Conservation (phyloP, 768 basidiomycete species). For the Nidularia pulvinata region DNA sequence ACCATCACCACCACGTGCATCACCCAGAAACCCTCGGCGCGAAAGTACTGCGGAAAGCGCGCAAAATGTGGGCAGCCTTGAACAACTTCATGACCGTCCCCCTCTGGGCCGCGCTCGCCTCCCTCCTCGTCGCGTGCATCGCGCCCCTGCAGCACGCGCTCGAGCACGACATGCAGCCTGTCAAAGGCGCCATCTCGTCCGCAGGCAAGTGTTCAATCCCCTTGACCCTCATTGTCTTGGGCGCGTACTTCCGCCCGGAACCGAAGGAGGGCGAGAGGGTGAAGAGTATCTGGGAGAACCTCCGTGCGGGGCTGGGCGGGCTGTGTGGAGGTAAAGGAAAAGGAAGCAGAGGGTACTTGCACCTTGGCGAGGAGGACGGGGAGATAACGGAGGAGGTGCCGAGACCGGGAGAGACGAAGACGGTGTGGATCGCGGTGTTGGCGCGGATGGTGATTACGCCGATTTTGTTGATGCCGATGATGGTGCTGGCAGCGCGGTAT, state of each 20-base stretch:
- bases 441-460: slow-evolving; percentile 90
- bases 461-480: slow-evolving; percentile 71
- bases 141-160: slow-evolving; percentile 75
- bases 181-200: slow-evolving; percentile 65
- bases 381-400: slow-evolving; percentile 5
- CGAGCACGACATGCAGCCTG: slow-evolving; percentile 57
- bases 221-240: slow-evolving; percentile 87
- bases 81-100: slow-evolving; percentile 89
- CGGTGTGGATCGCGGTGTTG: slow-evolving; percentile 81
- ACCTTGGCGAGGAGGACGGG: not conserved
- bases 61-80: slow-evolving; percentile 33
- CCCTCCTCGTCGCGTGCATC: slow-evolving; percentile 76
- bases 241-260: slow-evolving; percentile 82
- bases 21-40: slow-evolving; percentile 14
- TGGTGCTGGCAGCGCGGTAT: slow-evolving; percentile 60
- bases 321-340: not conserved
- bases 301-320: not conserved
- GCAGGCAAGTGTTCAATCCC: slow-evolving; percentile 86
- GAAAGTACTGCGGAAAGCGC: slow-evolving; percentile 15
- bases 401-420: slow-evolving; percentile 72
- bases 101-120: slow-evolving; percentile 76
- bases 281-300: not conserved
- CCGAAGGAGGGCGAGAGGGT: slow-evolving; percentile 12
- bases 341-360: not conserved
- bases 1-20: slow-evolving; percentile 2